These are phyloP conservation scores for Beauveria brongniartii DNA, from an alignment of 2,329 filamentous ascomycete species.

Conservation along the genomic window DNA sequence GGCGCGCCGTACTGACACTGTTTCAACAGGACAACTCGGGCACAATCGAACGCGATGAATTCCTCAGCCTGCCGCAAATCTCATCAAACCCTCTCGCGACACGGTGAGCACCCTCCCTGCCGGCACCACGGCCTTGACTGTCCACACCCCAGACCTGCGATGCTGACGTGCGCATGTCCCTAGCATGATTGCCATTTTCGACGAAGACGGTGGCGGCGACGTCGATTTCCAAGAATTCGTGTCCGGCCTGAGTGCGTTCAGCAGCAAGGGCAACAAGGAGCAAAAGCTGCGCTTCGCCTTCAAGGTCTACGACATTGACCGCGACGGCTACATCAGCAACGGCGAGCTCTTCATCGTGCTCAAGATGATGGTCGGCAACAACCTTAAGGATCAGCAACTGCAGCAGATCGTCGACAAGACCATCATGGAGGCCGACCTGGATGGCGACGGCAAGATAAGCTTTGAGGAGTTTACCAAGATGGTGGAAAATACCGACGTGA, in stretches of 20 bases:
- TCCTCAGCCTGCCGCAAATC: conserved; percentile 93
- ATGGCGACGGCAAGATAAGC: conserved; percentile 95
- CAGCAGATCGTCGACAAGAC: conserved; percentile 99
- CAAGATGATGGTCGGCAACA: conserved; percentile 99
- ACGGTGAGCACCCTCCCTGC: conserved; percentile 45
- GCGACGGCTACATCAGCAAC: conserved; percentile 97
- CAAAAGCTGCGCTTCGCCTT: conserved; percentile 97
- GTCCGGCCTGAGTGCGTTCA: conserved; percentile 88
- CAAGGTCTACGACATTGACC: conserved; percentile 99
- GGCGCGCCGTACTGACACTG: neutral
- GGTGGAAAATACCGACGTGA: conserved; percentile 87
- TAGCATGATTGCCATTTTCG: conserved; percentile 98
- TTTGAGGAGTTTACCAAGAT: conserved; percentile 99
- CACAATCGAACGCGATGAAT: conserved; percentile 97
- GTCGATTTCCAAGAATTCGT: conserved; percentile 99
- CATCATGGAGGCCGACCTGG: conserved; percentile 97
- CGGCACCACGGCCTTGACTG: neutral
- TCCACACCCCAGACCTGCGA: neutral
- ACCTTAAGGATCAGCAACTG: conserved; percentile 96
- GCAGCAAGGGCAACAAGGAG: conserved; percentile 96
- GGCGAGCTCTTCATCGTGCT: conserved; percentile 98
- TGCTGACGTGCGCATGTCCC: neutral
- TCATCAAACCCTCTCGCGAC: conserved; percentile 96
- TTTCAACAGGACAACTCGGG: conserved; percentile 78
- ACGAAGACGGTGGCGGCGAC: conserved; percentile 94